phyloP scores from a whole-genome alignment of 2,329 filamentous ascomycete species.

The Colletotrichum euphorbiae region DNA sequence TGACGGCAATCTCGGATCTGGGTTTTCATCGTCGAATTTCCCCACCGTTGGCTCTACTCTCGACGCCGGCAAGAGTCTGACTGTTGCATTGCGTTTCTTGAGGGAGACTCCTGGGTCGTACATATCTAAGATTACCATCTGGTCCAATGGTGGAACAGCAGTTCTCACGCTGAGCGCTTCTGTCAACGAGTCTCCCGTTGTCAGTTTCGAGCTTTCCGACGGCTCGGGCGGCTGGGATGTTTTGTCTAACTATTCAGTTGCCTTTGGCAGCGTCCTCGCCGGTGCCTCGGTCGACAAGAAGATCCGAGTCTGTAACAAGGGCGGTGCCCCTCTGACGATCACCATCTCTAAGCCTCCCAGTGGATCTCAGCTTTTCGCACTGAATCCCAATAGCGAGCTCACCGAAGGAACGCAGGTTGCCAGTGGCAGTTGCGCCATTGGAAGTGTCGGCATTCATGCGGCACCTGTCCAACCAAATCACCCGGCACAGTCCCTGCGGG shows the following conservation, averaged over 20 bases:
- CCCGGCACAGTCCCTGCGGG: conserved; percentile 45
- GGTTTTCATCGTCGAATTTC: conserved; percentile 47
- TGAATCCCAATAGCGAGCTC: conserved; percentile 48
- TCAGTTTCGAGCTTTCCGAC: conserved; percentile 50
- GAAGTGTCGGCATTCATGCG: conserved; percentile 48
- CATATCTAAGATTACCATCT: conserved; percentile 50
- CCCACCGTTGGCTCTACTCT: conserved; percentile 47
- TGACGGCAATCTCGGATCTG: conserved; percentile 46
- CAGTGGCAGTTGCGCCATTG: conserved; percentile 46
- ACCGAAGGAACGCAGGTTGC: conserved; percentile 50
- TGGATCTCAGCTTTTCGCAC: conserved; percentile 48
- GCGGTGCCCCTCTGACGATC: conserved; percentile 50
- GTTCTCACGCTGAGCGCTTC: conserved; percentile 49
- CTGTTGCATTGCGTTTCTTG: conserved; percentile 50
- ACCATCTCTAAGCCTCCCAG: conserved; percentile 53
- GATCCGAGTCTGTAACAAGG: conserved; percentile 52
- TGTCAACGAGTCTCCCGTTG: conserved; percentile 49
- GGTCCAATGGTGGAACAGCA: conserved; percentile 50
- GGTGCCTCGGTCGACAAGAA: conserved; percentile 45
- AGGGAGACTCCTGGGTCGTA: conserved; percentile 48
- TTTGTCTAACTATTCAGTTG: conserved; percentile 40
- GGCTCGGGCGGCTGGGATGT: conserved; percentile 48
- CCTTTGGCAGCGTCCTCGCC: conserved; percentile 49
- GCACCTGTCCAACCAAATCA: conserved; percentile 47
- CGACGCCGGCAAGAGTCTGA: conserved; percentile 46